Percentiles rank a stretch among this genome's conserved stretches.
phyloP scores from a whole-genome alignment of 75 land plant species.

The Sequoiadendron giganteum region DNA sequence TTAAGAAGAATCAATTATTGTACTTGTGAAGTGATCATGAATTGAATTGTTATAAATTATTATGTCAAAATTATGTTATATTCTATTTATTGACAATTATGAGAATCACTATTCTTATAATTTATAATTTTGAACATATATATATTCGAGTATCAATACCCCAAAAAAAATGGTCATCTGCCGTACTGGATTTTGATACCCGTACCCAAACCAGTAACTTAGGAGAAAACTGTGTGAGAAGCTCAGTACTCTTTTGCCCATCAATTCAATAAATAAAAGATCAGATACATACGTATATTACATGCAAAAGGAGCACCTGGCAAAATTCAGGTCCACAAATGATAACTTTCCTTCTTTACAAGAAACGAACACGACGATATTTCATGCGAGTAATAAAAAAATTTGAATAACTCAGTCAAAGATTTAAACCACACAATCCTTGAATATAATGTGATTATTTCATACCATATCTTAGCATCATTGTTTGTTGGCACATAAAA shows the following conservation, averaged over 20 bases:
- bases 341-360: not conserved
- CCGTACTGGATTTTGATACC: no score
- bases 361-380: not conserved
- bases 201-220: no score
- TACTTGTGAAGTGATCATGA: no score
- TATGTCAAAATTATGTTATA: no score
- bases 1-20: no score
- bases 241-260: not conserved
- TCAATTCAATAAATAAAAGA: not conserved
- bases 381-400: not conserved
- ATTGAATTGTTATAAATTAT: no score
- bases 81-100: no score
- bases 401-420: not conserved
- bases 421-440: not conserved
- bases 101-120: no score
- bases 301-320: not conserved
- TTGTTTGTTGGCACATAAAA: conserved; percentile 82
- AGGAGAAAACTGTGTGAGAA: not conserved
- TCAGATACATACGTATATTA: not conserved
- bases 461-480: conserved; percentile 79
- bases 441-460: not conserved
- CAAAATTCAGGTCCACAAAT: not conserved
- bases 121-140: no score
- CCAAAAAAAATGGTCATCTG: no score
- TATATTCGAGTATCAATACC: no score